phyloP scores from a whole-genome alignment of 2,329 filamentous ascomycete genomes.

The Tympanopsis confertula region DNA sequence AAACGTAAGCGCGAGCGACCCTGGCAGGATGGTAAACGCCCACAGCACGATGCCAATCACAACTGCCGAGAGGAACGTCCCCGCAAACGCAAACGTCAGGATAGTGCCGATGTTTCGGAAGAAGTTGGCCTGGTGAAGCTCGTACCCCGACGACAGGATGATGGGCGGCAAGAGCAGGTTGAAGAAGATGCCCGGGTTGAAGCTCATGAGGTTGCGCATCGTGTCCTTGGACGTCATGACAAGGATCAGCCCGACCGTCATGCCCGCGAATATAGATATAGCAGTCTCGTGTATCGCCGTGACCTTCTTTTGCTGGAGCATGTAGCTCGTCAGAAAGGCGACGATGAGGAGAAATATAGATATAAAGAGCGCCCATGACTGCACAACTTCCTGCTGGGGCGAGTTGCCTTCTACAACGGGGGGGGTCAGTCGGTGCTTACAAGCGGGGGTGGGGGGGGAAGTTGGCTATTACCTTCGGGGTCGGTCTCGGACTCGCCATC shows the following conservation, averaged over 20 bases:
- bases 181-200: conserved; percentile 72
- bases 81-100: conserved; percentile 64
- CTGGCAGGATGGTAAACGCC: conserved; percentile 60
- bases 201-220: conserved; percentile 59
- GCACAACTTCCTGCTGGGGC: conserved; percentile 83
- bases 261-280: conserved; percentile 88
- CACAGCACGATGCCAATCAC: conserved; percentile 58
- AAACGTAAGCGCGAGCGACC: conserved; percentile 58
- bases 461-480: background rate
- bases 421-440: too few relatives aligned
- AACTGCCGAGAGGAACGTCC: conserved; percentile 65
- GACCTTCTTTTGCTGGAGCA: conserved; percentile 90
- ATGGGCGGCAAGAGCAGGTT: conserved; percentile 67
- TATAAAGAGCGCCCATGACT: conserved; percentile 96
- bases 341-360: conserved; percentile 86
- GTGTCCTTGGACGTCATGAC: conserved; percentile 51
- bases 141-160: conserved; percentile 65
- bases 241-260: conserved; percentile 63
- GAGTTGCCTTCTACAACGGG: conserved; percentile 68
- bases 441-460: too few relatives aligned
- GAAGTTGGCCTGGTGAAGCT: conserved; percentile 69
- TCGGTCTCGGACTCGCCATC: background rate
- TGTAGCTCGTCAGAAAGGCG: conserved; percentile 93
- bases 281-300: conserved; percentile 97
- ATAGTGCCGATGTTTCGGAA: conserved; percentile 70